Evolutionary conservation across 169 alveolate genomes (phyloP), one percentile per base, ranked within the genome.

Genomic region (Plasmodium inui): DNA sequence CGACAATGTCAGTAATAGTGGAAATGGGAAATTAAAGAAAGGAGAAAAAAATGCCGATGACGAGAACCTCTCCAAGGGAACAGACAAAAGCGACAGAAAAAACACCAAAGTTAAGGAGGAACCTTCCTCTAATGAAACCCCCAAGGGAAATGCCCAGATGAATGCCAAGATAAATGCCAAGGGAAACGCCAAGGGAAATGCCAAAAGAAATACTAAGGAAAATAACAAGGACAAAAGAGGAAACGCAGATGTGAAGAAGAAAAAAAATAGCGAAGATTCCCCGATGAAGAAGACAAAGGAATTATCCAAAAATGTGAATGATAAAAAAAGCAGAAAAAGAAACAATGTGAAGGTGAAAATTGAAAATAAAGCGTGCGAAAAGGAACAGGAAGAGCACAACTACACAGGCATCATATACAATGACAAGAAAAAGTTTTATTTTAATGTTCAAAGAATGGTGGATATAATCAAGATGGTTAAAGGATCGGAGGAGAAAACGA

Each of bases 401-500:
- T 83, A 83, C 80, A 17, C 78, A n/a, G 91, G 92, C 41, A 32
- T 82, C 46, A 83, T 83, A 82, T 92, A 82, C 41, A 78, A 92
- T 92, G 85, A 41, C 41, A 78, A 92, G 55, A 83, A 55, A 7
- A 83, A 82, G 37, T 82, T 55, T 76, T 78, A 92, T 83, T 83
- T 83, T 82, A 82, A 82, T 70, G 28, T 83, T 73, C 28, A 57
- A 9, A 74, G 53, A 7, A 34, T 83, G 41, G 80, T 44, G 19
- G 95, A 92, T 71, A 92, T 92, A 26, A 92, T 83, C 7, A 81
- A 41, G 41, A 82, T 80, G 14, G 84, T 88, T 19, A 76, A 78
- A 28, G 94, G 94, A 19, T 88, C 94, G 34, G 83, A 76, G 32
- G 94, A 88, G 34, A 88, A 17, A 14, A 76, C 94, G 3, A 55